phyloP scores from a whole-genome alignment of 2,329 filamentous ascomycete species.

The Xylogone sp. region DNA sequence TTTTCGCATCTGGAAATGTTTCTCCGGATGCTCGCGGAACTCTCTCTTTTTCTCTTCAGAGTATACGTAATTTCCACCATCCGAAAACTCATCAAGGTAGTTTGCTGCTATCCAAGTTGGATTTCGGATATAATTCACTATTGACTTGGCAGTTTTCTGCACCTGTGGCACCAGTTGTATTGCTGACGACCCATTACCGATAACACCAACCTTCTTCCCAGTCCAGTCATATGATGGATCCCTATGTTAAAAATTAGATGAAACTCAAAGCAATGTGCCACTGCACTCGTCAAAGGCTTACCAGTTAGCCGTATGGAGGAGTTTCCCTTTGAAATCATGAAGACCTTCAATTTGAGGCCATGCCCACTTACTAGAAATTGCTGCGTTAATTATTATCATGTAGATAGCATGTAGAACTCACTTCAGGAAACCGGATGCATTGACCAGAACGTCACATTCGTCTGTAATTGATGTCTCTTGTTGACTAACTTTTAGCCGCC shows the following conservation, averaged over 20 bases:
- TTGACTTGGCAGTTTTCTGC: conserved; percentile 38
- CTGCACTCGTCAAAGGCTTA: conserved; percentile 25
- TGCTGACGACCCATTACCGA: conserved; percentile 58
- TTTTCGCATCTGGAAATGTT: conserved; percentile 36
- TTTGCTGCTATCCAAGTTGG: conserved; percentile 42
- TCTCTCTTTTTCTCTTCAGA: conserved; percentile 31
- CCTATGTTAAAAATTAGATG: conserved; percentile 11
- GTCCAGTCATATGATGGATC: conserved; percentile 18
- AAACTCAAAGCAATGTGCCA: neutral
- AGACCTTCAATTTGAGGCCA: conserved; percentile 44
- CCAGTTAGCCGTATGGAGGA: conserved; percentile 43
- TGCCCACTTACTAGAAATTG: conserved; percentile 51
- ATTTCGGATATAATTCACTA: conserved; percentile 44
- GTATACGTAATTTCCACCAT: conserved; percentile 14
- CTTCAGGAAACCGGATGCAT: conserved; percentile 25
- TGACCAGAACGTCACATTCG: neutral
- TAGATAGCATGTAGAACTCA: neutral
- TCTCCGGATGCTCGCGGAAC: conserved; percentile 34
- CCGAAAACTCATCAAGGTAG: conserved; percentile 11
- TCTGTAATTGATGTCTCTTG: conserved; percentile 12
- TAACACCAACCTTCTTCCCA: conserved; percentile 47
- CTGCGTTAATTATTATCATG: neutral
- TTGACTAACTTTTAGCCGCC: conserved; percentile 39
- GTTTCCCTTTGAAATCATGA: conserved; percentile 35
- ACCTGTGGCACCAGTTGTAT: conserved; percentile 53